phyloP scores from a whole-genome alignment of 495 filamentous ascomycete genomes.

The Lasiosphaeria miniovina region DNA sequence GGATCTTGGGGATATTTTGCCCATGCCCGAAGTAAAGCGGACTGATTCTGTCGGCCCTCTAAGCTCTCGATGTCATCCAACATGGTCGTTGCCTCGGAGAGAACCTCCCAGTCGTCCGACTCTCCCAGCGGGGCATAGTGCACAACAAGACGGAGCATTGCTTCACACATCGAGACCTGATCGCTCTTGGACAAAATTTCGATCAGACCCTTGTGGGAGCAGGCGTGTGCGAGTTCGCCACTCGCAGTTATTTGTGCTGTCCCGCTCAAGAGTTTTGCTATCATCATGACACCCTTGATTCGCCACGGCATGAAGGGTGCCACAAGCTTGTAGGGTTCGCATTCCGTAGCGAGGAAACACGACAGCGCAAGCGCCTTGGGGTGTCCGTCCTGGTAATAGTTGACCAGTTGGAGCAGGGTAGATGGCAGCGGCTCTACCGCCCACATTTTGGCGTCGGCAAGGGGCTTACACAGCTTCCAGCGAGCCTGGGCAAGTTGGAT shows the following conservation, averaged over 20 bases:
- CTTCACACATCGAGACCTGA: slow-evolving; percentile 42
- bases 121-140: slow-evolving; percentile 30
- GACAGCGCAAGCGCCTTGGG: slow-evolving; percentile 34
- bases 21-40: slow-evolving; percentile 35
- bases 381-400: slow-evolving; percentile 17
- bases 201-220: slow-evolving; percentile 24
- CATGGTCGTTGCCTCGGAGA: slow-evolving; percentile 33
- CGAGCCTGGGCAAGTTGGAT: slow-evolving; percentile 17
- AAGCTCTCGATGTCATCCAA: slow-evolving; percentile 38
- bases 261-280: slow-evolving; percentile 38
- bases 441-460: slow-evolving; percentile 37
- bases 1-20: slow-evolving; percentile 30
- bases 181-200: slow-evolving; percentile 31
- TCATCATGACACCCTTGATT: slow-evolving; percentile 36
- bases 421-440: slow-evolving; percentile 39
- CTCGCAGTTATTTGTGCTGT: slow-evolving; percentile 24
- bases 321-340: slow-evolving; percentile 35
- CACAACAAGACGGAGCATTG: slow-evolving; percentile 33
- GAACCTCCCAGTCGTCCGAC: slow-evolving; percentile 35
- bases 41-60: slow-evolving; percentile 34
- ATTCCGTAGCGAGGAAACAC: slow-evolving; percentile 36
- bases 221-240: slow-evolving; percentile 16
- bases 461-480: slow-evolving; percentile 37
- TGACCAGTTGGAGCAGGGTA: slow-evolving; percentile 25
- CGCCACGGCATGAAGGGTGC: slow-evolving; percentile 38